These are phyloP conservation scores for Brasenia schreberi DNA, from an alignment of 164 flowering plant species.

Conservation along the genomic window DNA sequence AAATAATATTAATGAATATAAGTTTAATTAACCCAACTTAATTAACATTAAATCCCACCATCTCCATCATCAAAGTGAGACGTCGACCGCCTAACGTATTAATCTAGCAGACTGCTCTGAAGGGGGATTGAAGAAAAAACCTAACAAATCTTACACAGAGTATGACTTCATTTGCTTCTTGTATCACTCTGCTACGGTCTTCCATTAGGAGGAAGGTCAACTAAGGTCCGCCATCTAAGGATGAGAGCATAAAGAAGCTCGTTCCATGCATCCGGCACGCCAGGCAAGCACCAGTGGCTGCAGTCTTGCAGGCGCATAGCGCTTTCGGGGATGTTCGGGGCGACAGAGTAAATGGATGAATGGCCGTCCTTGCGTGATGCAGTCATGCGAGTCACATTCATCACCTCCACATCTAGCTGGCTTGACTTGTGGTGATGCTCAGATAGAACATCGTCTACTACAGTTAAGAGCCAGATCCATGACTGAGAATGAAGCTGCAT, in stretches of 20 bases:
- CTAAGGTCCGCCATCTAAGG: constrained; percentile 18
- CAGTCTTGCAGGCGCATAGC: constrained; percentile 79
- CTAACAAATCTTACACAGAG: neutral
- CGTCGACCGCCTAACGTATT: neutral
- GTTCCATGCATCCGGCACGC: constrained; percentile 89
- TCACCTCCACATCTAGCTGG: constrained; percentile 14
- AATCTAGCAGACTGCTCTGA: too few species aligned
- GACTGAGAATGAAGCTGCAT: constrained; percentile 27
- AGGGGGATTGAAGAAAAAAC: too few species aligned
- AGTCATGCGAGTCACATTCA: constrained; percentile 62
- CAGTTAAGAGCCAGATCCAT: constrained; percentile 25
- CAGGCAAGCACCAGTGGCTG: constrained; percentile 99
- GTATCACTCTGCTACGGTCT: neutral
- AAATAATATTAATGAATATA: too few species aligned
- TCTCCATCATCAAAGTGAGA: neutral
- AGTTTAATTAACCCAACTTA: too few species aligned
- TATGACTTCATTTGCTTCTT: neutral
- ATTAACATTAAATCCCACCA: too few species aligned
- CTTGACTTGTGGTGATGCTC: constrained; percentile 15
- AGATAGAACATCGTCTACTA: constrained; percentile 27
- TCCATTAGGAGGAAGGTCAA: neutral
- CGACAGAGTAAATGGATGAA: constrained; percentile 58
- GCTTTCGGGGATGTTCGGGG: constrained; percentile 30
- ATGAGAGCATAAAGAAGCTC: constrained; percentile 68
- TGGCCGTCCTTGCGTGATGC: constrained; percentile 82